Conservation (phyloP, 805 yeast genomes). For the Scheffersomyces amazonensis region DNA sequence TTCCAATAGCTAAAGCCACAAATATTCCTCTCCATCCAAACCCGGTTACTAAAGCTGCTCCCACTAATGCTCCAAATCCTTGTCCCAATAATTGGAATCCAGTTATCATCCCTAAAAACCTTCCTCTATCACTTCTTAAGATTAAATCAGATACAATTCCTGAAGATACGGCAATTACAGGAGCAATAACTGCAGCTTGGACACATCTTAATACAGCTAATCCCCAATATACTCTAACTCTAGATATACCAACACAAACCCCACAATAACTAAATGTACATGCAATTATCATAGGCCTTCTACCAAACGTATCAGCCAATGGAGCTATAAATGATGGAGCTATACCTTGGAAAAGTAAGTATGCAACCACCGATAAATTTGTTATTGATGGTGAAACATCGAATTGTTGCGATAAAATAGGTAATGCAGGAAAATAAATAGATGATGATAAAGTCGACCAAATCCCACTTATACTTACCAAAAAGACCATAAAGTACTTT, state of each 20-base stretch:
- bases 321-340: constrained; percentile 67
- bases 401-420: constrained; percentile 52
- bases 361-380: constrained; percentile 72
- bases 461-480: constrained; percentile 46
- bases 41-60: constrained; percentile 38
- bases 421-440: constrained; percentile 74
- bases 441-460: constrained; percentile 72
- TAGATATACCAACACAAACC: constrained; percentile 63
- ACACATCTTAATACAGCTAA: constrained; percentile 61
- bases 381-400: constrained; percentile 51
- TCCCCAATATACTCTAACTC: constrained; percentile 50
- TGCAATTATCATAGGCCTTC: constrained; percentile 59
- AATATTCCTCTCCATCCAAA: constrained; percentile 68
- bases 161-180: constrained; percentile 62
- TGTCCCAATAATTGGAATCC: constrained; percentile 69
- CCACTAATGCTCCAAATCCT: constrained; percentile 70
- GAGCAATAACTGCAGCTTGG: constrained; percentile 71
- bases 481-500: constrained; percentile 32
- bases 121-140: constrained; percentile 62
- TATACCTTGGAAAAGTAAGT: constrained; percentile 69
- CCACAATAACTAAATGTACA: constrained; percentile 54
- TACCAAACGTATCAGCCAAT: constrained; percentile 64
- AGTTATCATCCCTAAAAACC: constrained; percentile 55
- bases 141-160: constrained; percentile 74
- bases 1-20: constrained; percentile 66